Conservation (phyloP, 1,284 basidiomycete genomes). For the Cutaneotrichosporon spelunceum region DNA sequence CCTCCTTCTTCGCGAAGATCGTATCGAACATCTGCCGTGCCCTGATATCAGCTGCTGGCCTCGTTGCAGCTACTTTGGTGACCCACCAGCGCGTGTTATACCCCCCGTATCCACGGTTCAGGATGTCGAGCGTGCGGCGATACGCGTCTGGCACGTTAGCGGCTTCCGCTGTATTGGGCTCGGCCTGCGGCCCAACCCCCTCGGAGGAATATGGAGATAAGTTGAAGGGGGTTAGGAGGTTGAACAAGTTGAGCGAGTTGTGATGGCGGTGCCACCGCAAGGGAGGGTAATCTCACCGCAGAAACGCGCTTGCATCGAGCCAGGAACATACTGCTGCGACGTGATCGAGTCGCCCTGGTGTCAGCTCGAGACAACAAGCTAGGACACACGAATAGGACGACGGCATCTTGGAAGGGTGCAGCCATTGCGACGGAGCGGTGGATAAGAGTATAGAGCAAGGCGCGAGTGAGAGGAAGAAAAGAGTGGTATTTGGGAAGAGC, state of each 20-base stretch:
- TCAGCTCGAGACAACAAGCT: neutral
- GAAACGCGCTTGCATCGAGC: constrained; percentile 23
- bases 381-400: constrained; percentile 30
- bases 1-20: constrained; percentile 36
- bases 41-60: constrained; percentile 6
- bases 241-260: no score
- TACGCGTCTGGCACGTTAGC: constrained; percentile 31
- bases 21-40: constrained; percentile 6
- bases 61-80: no score
- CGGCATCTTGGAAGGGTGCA: constrained; percentile 30
- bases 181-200: neutral
- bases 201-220: neutral
- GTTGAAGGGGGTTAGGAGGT: no score
- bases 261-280: no score
- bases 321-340: constrained; percentile 25
- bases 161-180: neutral
- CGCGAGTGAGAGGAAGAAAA: neutral
- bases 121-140: constrained; percentile 35
- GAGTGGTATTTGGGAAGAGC: neutral
- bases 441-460: neutral
- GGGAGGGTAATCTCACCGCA: constrained; percentile 13
- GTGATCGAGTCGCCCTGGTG: constrained; percentile 33
- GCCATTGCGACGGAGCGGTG: constrained; percentile 23
- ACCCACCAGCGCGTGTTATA: constrained; percentile 36
- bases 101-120: constrained; percentile 41